Evolutionary conservation across 257 asterid genomes (phyloP).

Genomic region (Rehmannia glutinosa): DNA sequence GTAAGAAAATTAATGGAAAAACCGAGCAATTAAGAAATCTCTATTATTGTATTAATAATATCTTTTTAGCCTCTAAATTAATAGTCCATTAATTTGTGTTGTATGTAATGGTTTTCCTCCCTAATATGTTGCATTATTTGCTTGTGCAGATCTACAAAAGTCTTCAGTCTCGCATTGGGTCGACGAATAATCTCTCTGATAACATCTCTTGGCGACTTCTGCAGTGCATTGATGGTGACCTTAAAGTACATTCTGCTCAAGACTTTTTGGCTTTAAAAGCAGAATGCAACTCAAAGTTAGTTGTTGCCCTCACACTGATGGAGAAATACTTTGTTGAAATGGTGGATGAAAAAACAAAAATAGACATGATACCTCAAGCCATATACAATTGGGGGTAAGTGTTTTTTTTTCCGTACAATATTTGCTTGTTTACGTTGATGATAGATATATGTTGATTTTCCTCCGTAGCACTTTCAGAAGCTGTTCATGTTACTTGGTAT

Average conservation of each 20-base stretch:
- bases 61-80: too few species aligned
- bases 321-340: conserved; percentile 55
- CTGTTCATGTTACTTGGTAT: background rate
- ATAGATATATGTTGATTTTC: background rate
- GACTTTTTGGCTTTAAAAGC: conserved; percentile 46
- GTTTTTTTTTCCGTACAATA: background rate
- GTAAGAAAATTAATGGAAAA: too few species aligned
- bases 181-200: conserved; percentile 31
- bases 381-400: conserved; percentile 57
- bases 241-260: conserved; percentile 38
- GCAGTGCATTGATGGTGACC: conserved; percentile 45
- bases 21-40: too few species aligned
- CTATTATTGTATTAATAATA: too few species aligned
- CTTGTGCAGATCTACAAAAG: conserved; percentile 43
- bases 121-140: background rate
- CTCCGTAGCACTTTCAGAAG: background rate
- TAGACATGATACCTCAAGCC: conserved; percentile 67
- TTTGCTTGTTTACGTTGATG: background rate
- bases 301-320: conserved; percentile 54
- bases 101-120: too few species aligned
- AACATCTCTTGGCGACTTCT: conserved; percentile 44
- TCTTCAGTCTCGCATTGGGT: conserved; percentile 43
- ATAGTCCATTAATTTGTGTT: too few species aligned
- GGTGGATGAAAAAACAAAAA: conserved; percentile 54
- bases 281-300: conserved; percentile 58